Evolutionary conservation across 495 filamentous ascomycete genomes (phyloP).

Genomic region (Symbiotaphrina buchneri): DNA sequence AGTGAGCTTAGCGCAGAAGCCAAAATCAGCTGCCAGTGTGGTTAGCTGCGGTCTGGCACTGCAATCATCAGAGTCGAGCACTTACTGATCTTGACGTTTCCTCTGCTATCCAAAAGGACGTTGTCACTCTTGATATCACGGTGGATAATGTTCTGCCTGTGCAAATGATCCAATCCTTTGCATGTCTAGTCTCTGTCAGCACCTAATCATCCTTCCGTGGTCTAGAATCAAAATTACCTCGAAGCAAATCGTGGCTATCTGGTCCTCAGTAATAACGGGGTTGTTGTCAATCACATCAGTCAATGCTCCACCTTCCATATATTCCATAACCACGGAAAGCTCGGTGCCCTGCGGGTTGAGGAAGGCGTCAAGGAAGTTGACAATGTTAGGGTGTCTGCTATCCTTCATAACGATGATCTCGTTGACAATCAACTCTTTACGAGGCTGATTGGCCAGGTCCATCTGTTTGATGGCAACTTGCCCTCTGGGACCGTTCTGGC

Average conservation of each 20-base stretch:
- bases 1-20: slow-evolving; percentile 96
- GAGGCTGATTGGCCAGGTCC: slow-evolving; percentile 90
- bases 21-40: slow-evolving; percentile 62
- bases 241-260: slow-evolving; percentile 89
- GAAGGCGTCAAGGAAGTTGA: slow-evolving; percentile 96
- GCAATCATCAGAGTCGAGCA: slow-evolving; percentile 4
- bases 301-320: slow-evolving; percentile 94
- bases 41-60: not conserved
- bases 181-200: slow-evolving; percentile 49
- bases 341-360: slow-evolving; percentile 79
- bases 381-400: slow-evolving; percentile 91
- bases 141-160: slow-evolving; percentile 91
- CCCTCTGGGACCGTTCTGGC: slow-evolving; percentile 11
- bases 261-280: slow-evolving; percentile 68
- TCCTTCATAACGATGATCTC: slow-evolving; percentile 99
- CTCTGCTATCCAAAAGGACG: slow-evolving; percentile 76
- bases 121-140: slow-evolving; percentile 99
- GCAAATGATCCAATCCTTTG: slow-evolving; percentile 80
- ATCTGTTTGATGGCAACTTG: slow-evolving; percentile 99
- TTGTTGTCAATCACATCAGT: slow-evolving; percentile 99
- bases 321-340: slow-evolving; percentile 99
- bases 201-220: not conserved
- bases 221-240: slow-evolving; percentile 38
- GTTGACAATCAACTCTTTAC: slow-evolving; percentile 97
- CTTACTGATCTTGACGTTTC: slow-evolving; percentile 96